Evolutionary conservation across 2,329 filamentous ascomycete species (phyloP).

Genomic region (Aspergillus sergii): DNA sequence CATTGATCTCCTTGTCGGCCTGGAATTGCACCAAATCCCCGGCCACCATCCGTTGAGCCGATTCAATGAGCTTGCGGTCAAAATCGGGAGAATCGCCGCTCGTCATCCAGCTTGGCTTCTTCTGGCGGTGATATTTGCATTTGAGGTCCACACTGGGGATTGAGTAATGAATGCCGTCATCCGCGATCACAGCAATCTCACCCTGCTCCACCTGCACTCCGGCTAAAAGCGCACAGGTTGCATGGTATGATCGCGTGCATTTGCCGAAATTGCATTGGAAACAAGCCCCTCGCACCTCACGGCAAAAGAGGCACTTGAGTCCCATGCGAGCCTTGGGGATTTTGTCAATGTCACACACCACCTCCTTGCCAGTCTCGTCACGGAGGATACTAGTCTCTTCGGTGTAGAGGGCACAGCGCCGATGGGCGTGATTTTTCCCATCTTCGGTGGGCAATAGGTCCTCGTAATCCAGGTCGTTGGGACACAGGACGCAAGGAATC

Average conservation of each 20-base stretch:
- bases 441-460: constrained; percentile 86
- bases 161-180: constrained; percentile 90
- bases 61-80: constrained; percentile 67
- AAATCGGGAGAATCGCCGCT: constrained; percentile 67
- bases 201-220: constrained; percentile 90
- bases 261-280: constrained; percentile 97
- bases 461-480: constrained; percentile 81
- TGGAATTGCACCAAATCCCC: constrained; percentile 88
- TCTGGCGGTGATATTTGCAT: constrained; percentile 90
- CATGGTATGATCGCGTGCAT: constrained; percentile 89
- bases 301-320: constrained; percentile 92
- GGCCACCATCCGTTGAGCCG: constrained; percentile 67
- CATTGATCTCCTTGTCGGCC: constrained; percentile 83
- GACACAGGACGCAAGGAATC: constrained; percentile 87
- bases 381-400: constrained; percentile 86
- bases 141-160: constrained; percentile 90
- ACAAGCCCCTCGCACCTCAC: constrained; percentile 91
- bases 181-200: constrained; percentile 80
- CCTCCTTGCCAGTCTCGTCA: constrained; percentile 68
- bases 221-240: constrained; percentile 88
- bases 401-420: constrained; percentile 85
- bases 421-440: constrained; percentile 77
- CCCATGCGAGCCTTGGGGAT: constrained; percentile 87
- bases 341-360: constrained; percentile 74
- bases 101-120: constrained; percentile 76